Percentiles rank a stretch among this genome's conserved stretches.
These are phyloP conservation scores for Rhodotorula mucilaginosa DNA, from an alignment of 1,284 basidiomycete genomes.

Conservation along the genomic window DNA sequence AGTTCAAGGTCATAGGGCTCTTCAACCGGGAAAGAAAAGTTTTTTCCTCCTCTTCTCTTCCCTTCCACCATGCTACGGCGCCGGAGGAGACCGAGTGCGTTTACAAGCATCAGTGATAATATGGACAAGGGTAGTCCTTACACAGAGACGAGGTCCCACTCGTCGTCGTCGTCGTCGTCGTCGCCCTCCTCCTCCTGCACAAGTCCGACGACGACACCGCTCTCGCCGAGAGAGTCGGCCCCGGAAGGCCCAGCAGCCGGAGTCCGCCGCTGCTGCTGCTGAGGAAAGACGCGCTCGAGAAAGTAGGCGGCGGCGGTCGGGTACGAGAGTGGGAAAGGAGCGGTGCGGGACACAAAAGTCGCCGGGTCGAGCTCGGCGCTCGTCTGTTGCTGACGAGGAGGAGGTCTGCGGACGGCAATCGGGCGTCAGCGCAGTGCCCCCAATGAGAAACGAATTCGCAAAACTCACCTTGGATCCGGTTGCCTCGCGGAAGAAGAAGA, in stretches of 20 bases:
- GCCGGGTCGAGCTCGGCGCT: background rate
- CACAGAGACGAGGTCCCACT: slow-evolving; percentile 22
- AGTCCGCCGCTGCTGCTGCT: background rate
- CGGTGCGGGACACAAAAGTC: background rate
- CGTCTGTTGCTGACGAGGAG: too few relatives aligned
- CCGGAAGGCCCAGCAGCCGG: background rate
- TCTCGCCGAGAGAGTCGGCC: background rate
- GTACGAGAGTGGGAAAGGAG: slow-evolving; percentile 23
- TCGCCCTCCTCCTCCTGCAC: background rate
- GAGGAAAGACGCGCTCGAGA: slow-evolving; percentile 9
- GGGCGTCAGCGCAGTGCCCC: too few relatives aligned
- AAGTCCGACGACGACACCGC: background rate
- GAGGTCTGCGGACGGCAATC: too few relatives aligned
- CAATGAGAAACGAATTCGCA: too few relatives aligned
- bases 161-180: slow-evolving; percentile 20
- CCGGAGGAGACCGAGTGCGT: background rate
- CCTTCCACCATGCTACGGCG: too few relatives aligned
- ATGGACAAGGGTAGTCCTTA: background rate
- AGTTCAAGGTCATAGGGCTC: too few relatives aligned
- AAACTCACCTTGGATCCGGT: background rate
- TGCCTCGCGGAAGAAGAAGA: background rate
- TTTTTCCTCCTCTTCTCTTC: background rate
- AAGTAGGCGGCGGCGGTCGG: background rate
- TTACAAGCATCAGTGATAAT: background rate
- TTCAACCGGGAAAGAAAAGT: background rate